A percentile compares a stretch with the other conserved stretches of the same genome.
phyloP scores from a whole-genome alignment of 176 grass and related monocot species.

The Canna indica region DNA sequence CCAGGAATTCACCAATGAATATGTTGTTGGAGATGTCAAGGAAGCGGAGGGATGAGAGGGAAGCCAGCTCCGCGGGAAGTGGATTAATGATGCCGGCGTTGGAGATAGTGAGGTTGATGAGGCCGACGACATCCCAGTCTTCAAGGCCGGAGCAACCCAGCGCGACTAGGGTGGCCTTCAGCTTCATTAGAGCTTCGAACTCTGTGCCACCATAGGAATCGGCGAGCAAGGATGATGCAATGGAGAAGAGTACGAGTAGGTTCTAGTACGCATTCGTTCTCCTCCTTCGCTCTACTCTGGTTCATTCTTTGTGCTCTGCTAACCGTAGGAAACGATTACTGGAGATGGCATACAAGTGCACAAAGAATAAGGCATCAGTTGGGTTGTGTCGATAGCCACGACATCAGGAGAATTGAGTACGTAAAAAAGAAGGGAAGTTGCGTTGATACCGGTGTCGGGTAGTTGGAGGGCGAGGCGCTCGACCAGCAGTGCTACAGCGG shows the following conservation, averaged over 20 bases:
- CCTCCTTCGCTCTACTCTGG: neutral
- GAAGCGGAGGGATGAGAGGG: slow-evolving; percentile 40
- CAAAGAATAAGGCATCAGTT: neutral
- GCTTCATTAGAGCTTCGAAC: slow-evolving; percentile 31
- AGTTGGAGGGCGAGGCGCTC: no score
- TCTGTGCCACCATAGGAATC: neutral
- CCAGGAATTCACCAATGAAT: slow-evolving; percentile 36
- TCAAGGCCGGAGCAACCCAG: slow-evolving; percentile 15
- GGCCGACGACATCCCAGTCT: slow-evolving; percentile 42
- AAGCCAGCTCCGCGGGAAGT: slow-evolving; percentile 19
- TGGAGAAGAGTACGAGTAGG: neutral
- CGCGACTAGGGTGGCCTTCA: slow-evolving; percentile 34
- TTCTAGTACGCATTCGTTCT: neutral
- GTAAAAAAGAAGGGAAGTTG: no score
- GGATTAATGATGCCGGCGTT: slow-evolving; percentile 23
- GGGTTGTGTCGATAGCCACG: no score
- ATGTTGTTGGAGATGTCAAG: slow-evolving; percentile 90
- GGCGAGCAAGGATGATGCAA: neutral
- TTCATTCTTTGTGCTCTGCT: neutral
- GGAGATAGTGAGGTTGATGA: slow-evolving; percentile 74
- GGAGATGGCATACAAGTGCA: neutral
- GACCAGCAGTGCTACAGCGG: no score
- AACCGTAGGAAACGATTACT: neutral
- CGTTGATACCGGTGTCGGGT: no score
- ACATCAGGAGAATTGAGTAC: no score